phyloP scores from a whole-genome alignment of 225 moss, liverwort and hornwort genomes.

The Rhytidiadelphus loreus region DNA sequence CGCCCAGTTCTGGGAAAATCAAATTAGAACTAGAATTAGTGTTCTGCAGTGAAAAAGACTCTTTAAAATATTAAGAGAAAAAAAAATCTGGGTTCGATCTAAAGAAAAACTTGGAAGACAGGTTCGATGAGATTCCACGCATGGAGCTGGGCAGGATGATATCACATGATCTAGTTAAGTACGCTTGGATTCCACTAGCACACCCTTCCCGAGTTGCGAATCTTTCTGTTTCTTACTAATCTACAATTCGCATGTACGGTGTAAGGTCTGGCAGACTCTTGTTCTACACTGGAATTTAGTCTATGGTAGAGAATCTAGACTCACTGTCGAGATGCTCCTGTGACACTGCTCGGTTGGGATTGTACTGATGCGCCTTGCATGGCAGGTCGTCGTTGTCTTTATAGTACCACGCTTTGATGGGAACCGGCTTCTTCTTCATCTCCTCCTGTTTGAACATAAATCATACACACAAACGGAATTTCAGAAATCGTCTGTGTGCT shows the following conservation, averaged over 20 bases:
- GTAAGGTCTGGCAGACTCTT: background rate
- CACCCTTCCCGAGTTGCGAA: background rate
- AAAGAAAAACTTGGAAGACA: background rate
- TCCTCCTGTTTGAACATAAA: background rate
- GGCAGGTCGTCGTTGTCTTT: slow-evolving; percentile 30
- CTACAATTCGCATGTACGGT: background rate
- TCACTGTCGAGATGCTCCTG: slow-evolving; percentile 39
- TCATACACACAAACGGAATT: background rate
- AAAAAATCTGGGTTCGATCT: too few species aligned
- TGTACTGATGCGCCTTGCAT: slow-evolving; percentile 32
- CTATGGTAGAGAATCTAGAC: background rate
- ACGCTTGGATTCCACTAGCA: background rate
- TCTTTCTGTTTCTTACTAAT: background rate
- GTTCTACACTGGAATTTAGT: background rate
- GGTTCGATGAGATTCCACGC: background rate
- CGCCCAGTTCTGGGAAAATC: slow-evolving; percentile 32
- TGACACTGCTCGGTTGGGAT: slow-evolving; percentile 38
- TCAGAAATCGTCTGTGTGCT: background rate
- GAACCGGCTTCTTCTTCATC: background rate
- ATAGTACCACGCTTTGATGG: slow-evolving; percentile 50
- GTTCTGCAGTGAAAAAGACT: background rate
- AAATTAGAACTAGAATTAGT: background rate
- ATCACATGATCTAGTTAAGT: background rate
- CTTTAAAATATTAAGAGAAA: too few species aligned
- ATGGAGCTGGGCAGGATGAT: background rate